Base-by-base conservation (phyloP, 192 early-diverging fungal genomes). In the Umbelopsis ramanniana region DNA sequence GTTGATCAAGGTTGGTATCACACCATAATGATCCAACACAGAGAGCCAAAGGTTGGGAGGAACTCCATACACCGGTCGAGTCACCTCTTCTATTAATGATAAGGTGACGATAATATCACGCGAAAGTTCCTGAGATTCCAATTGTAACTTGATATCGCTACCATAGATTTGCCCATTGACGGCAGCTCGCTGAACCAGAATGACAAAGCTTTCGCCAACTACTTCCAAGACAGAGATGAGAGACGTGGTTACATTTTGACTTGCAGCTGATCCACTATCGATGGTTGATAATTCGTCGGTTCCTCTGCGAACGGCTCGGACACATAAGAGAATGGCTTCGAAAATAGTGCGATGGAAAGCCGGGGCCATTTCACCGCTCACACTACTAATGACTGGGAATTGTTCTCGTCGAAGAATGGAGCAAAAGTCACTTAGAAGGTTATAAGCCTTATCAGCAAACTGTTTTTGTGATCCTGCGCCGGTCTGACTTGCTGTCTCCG, bases 41-140 rank as follows among this genome's bases (percentile, higher is more conserved):
- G 78, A 72, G 24, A 83, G 68, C 81, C 81, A 85, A 21, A 78
- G 75, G 17, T 57, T 53, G 0, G 70, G 72, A 22, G 77, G 74
- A 21, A 79, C 70, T 38, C 66, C 74, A 74, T 81, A 82, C 6
- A 75, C 46, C 6, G 80, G 67, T 22, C 79, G 72, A 22, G 77
- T 77, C 24, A 85, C 43, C 40, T 82, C 78, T 53, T 81, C 76
- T 46, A 85, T 55, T 0, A 85, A 71, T 0, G 84, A 72, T 4
- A 85, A 29, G 14, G 81, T 38, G 7, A 85, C 69, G 11, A 76
- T 78, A 22, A 85, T 72, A 52, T 79, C 72, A n/a, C 81, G 73
- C 14, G 80, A 81, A 15, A 73, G 67, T 7, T 80, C 82, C 14
- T 76, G 72, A 5, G 77, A 73, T 33, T 71, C 78, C 15, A 66